phyloP scores from a whole-genome alignment of 2,329 filamentous ascomycete species.

The Hypoxylon sp. region DNA sequence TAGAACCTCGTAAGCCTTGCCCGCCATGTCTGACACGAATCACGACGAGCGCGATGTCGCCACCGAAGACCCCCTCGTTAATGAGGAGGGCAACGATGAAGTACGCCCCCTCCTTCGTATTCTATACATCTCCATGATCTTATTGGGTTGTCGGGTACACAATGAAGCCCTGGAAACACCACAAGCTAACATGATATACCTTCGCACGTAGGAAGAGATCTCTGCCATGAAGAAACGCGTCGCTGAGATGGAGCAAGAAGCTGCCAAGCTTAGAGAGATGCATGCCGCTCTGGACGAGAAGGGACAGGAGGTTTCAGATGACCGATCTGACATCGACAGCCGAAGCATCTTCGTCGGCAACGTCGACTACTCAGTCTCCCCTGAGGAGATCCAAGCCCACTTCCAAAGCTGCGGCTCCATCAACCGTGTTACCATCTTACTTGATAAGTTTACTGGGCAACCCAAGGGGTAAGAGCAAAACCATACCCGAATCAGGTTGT shows the following conservation, averaged over 20 bases:
- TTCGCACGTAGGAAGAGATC: slow-evolving; percentile 72
- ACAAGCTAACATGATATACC: slow-evolving; percentile 37
- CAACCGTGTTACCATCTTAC: slow-evolving; percentile 95
- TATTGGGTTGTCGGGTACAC: slow-evolving; percentile 12
- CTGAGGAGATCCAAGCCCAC: slow-evolving; percentile 97
- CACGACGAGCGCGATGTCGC: slow-evolving; percentile 42
- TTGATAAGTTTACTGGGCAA: slow-evolving; percentile 98
- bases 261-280: slow-evolving; percentile 86
- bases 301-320: slow-evolving; percentile 82
- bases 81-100: slow-evolving; percentile 58
- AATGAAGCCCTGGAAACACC: slow-evolving; percentile 27
- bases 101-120: slow-evolving; percentile 47
- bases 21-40: slow-evolving; percentile 42
- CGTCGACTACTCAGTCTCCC: slow-evolving; percentile 95
- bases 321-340: slow-evolving; percentile 94
- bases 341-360: slow-evolving; percentile 98
- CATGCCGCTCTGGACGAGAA: slow-evolving; percentile 86
- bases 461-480: slow-evolving; percentile 98
- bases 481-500: background rate
- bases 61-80: slow-evolving; percentile 47
- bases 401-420: slow-evolving; percentile 98
- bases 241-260: slow-evolving; percentile 90
- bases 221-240: slow-evolving; percentile 86
- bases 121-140: slow-evolving; percentile 23
- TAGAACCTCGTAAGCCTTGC: background rate